Percentiles rank a stretch among this genome's conserved stretches.
phyloP scores from a whole-genome alignment of 371 early-diverging fungal genomes.

The Mucor velutinosus region DNA sequence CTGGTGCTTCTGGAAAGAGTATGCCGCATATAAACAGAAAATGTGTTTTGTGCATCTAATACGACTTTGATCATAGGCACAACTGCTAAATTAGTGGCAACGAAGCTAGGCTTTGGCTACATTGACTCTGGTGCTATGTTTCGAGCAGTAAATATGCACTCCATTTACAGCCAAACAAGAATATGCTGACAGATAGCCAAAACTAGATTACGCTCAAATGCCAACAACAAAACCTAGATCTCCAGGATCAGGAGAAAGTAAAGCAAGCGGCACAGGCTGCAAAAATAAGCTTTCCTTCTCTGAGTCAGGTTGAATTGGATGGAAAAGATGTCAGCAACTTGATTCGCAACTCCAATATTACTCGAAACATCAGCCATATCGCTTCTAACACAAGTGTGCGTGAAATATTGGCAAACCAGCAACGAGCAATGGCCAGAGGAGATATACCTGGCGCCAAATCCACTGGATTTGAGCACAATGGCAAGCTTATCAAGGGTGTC shows the following conservation, averaged over 20 bases:
- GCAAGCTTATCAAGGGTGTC: slow-evolving; percentile 54
- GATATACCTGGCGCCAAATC: slow-evolving; percentile 21
- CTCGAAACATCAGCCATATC: slow-evolving; percentile 65
- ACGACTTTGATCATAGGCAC: slow-evolving; percentile 52
- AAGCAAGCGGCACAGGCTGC: slow-evolving; percentile 27
- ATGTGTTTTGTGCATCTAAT: neutral
- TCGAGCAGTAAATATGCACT: slow-evolving; percentile 51
- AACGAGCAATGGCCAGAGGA: slow-evolving; percentile 48
- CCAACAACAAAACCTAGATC: slow-evolving; percentile 41
- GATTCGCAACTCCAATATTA: slow-evolving; percentile 70
- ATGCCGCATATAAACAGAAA: slow-evolving; percentile 17
- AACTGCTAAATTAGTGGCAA: slow-evolving; percentile 74
- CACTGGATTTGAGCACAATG: slow-evolving; percentile 21
- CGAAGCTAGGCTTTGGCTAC: slow-evolving; percentile 73
- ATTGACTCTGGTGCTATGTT: slow-evolving; percentile 83
- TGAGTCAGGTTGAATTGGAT: slow-evolving; percentile 59
- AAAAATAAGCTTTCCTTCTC: slow-evolving; percentile 30
- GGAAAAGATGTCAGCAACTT: slow-evolving; percentile 67
- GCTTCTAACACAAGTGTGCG: slow-evolving; percentile 74
- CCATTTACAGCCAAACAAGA: neutral
- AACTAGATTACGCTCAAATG: slow-evolving; percentile 62
- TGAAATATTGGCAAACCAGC: slow-evolving; percentile 62
- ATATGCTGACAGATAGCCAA: neutral
- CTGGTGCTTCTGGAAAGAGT: slow-evolving; percentile 93
- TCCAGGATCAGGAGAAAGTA: slow-evolving; percentile 30